Evolutionary conservation across 306 rosid species (phyloP).

Genomic region (Prunus davidiana): DNA sequence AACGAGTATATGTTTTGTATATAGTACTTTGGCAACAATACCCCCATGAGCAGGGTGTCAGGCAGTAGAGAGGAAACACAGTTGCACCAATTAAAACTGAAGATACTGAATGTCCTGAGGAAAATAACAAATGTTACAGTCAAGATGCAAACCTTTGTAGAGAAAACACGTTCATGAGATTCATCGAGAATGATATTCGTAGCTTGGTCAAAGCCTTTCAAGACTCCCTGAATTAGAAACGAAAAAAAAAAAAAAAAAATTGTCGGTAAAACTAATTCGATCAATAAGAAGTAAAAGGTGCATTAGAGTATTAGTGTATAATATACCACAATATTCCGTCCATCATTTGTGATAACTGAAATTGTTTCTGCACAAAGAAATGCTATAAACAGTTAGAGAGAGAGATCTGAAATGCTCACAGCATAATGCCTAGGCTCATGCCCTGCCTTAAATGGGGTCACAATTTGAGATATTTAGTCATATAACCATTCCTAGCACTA

Average conservation of each 20-base stretch:
- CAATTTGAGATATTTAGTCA: too few species aligned
- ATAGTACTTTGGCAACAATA: neutral
- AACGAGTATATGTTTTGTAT: neutral
- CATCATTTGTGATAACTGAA: constrained; percentile 90
- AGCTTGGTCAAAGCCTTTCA: constrained; percentile 98
- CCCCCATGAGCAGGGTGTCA: neutral
- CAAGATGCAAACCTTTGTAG: constrained; percentile 70
- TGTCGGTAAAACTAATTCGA: neutral
- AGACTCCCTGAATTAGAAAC: constrained; percentile 54
- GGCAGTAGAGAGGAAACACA: neutral
- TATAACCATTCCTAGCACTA: too few species aligned
- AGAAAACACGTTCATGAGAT: constrained; percentile 92
- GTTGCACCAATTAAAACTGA: neutral
- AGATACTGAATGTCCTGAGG: neutral
- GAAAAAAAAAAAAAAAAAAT: neutral
- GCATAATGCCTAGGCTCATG: neutral
- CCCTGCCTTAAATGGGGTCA: neutral
- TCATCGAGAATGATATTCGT: constrained; percentile 98
- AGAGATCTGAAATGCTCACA: neutral
- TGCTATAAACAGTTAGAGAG: neutral
- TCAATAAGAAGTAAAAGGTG: neutral
- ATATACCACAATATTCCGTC: constrained; percentile 90
- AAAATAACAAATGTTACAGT: neutral
- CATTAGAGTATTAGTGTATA: neutral
- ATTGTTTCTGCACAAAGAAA: constrained; percentile 59